Conservation (phyloP, 225 moss, liverwort and hornwort species). For the Pleurozium schreberi region DNA sequence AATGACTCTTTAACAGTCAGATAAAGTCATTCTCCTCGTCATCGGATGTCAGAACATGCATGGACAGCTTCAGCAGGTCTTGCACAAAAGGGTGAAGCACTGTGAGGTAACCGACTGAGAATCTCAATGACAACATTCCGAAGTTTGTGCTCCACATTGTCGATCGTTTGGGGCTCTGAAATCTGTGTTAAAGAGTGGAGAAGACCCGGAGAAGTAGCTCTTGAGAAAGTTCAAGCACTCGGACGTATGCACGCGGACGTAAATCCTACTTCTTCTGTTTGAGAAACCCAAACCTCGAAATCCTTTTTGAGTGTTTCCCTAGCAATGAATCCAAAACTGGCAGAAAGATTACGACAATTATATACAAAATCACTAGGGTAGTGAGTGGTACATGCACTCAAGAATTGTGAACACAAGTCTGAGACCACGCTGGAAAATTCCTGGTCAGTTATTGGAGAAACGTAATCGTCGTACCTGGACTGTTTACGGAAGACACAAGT, state of each 20-base stretch:
- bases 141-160: conserved; percentile 96
- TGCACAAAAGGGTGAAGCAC: conserved; percentile 82
- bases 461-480: not conserved
- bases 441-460: not conserved
- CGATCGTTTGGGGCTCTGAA: conserved; percentile 78
- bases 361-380: not conserved
- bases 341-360: not conserved
- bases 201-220: conserved; percentile 84
- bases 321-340: not conserved
- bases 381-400: not conserved
- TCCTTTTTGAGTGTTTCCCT: not conserved
- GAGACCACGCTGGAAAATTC: not conserved
- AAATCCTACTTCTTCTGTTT: not conserved
- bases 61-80: conserved; percentile 90
- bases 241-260: conserved; percentile 36
- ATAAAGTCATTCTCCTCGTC: conserved; percentile 93
- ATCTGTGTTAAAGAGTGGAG: conserved; percentile 63
- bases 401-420: not conserved
- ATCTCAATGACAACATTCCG: conserved; percentile 93
- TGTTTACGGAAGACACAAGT: conserved; percentile 9
- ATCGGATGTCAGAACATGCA: conserved; percentile 76
- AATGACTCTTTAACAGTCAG: conserved; percentile 82
- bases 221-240: conserved; percentile 55
- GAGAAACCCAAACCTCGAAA: not conserved
- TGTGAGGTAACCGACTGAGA: conserved; percentile 76